phyloP scores from a whole-genome alignment of 108 stramenopile genomes.

The Aurantiochytrium sp. region DNA sequence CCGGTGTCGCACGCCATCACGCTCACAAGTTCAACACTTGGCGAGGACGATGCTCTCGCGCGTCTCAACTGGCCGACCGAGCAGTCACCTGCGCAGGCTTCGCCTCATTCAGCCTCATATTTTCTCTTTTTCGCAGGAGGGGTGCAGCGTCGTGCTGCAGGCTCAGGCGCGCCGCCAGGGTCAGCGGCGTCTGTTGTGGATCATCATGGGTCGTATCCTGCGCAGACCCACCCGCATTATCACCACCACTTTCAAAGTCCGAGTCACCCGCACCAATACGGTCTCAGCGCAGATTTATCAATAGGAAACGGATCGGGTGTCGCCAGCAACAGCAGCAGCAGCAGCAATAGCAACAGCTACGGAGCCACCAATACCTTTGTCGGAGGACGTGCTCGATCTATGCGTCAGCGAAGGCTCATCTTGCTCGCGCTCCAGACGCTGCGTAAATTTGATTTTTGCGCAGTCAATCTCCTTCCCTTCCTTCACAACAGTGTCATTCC shows the following conservation, averaged over 20 bases:
- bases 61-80: background rate
- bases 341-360: background rate
- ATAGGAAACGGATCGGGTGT: background rate
- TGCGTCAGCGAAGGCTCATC: background rate
- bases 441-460: background rate
- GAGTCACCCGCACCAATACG: background rate
- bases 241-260: background rate
- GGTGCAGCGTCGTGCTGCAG: background rate
- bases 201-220: background rate
- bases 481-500: constrained; percentile 24
- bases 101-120: background rate
- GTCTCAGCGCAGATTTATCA: background rate
- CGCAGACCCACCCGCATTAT: background rate
- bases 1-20: background rate
- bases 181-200: background rate
- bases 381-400: background rate
- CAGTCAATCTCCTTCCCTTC: background rate
- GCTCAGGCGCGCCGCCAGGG: background rate
- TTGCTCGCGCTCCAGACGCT: constrained; percentile 15
- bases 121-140: background rate
- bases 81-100: background rate
- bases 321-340: background rate
- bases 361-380: background rate
- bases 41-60: background rate
- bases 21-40: background rate